phyloP scores from a whole-genome alignment of 768 basidiomycete genomes.

The Rhizopogon sp. region DNA sequence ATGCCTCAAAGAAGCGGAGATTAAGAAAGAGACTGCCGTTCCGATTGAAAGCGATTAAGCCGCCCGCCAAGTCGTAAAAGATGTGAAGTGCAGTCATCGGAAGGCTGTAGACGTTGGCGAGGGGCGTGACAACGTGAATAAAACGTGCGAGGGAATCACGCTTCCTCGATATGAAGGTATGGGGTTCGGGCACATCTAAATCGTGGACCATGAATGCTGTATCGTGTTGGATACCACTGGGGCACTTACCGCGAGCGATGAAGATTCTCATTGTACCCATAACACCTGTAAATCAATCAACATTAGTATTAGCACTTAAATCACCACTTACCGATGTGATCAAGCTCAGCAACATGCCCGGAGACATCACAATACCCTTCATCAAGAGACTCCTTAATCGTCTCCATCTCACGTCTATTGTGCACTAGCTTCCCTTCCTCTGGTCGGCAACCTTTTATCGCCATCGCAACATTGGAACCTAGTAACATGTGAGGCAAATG shows the following conservation, averaged over 20 bases:
- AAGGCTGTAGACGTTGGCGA: constrained; percentile 70
- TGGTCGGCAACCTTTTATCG: constrained; percentile 65
- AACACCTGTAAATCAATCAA: constrained; percentile 36
- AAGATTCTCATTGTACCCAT: constrained; percentile 62
- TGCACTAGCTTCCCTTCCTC: constrained; percentile 59
- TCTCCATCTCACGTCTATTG: constrained; percentile 64
- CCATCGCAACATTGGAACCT: constrained; percentile 64
- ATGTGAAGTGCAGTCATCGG: constrained; percentile 74
- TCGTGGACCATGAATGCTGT: constrained; percentile 3
- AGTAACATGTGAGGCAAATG: constrained; percentile 5
- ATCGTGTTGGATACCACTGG: background rate
- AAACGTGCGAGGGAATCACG: constrained; percentile 65
- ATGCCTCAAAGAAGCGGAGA: constrained; percentile 76
- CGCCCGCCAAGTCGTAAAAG: constrained; percentile 79
- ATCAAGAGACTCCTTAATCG: constrained; percentile 68
- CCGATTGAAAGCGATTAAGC: constrained; percentile 90
- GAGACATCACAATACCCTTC: constrained; percentile 82
- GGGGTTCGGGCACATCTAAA: constrained; percentile 54
- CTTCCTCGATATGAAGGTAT: constrained; percentile 47
- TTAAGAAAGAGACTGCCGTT: constrained; percentile 87
- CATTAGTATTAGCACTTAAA: background rate
- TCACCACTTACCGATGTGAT: constrained; percentile 46
- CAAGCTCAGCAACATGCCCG: constrained; percentile 57
- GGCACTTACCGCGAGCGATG: constrained; percentile 50
- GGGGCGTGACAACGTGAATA: constrained; percentile 58